Conservation (phyloP, 2,329 filamentous ascomycete species). For the Arthrobotrys megalospora region DNA sequence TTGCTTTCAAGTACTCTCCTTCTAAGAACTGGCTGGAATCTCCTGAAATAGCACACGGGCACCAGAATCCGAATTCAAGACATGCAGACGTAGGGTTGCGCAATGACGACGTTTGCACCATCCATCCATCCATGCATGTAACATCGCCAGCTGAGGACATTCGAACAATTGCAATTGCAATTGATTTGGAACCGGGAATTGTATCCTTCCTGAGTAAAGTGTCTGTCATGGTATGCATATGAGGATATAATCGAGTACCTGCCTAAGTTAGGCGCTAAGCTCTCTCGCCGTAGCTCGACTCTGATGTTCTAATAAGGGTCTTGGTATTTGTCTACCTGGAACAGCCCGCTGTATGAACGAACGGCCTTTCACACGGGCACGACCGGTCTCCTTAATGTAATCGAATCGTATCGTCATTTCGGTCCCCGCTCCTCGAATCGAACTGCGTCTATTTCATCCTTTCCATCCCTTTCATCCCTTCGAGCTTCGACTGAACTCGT, state of each 20-base stretch:
- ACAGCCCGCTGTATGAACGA: constrained; percentile 10
- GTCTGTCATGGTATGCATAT: background rate
- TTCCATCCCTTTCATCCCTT: background rate
- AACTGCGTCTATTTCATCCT: background rate
- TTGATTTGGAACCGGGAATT: constrained; percentile 31
- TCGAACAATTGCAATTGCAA: too few species aligned
- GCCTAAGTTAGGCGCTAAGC: constrained; percentile 42
- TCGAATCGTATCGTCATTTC: constrained; percentile 31
- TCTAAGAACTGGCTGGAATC: background rate
- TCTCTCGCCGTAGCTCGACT: constrained; percentile 8
- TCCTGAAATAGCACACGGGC: background rate
- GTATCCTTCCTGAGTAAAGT: constrained; percentile 25
- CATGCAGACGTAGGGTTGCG: constrained; percentile 19
- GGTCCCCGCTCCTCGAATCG: constrained; percentile 12
- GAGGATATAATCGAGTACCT: constrained; percentile 29
- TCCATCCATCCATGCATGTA: constrained; percentile 25
- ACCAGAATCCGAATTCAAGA: background rate
- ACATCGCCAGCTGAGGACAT: constrained; percentile 22
- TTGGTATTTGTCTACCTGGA: constrained; percentile 49
- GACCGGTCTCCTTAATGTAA: constrained; percentile 49
- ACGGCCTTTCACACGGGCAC: constrained; percentile 18
- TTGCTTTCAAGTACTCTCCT: background rate
- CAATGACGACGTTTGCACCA: constrained; percentile 14
- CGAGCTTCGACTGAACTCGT: background rate
- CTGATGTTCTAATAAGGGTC: constrained; percentile 21